Conservation (phyloP, 2,329 filamentous ascomycete genomes). For the Colletotrichum sp. region DNA sequence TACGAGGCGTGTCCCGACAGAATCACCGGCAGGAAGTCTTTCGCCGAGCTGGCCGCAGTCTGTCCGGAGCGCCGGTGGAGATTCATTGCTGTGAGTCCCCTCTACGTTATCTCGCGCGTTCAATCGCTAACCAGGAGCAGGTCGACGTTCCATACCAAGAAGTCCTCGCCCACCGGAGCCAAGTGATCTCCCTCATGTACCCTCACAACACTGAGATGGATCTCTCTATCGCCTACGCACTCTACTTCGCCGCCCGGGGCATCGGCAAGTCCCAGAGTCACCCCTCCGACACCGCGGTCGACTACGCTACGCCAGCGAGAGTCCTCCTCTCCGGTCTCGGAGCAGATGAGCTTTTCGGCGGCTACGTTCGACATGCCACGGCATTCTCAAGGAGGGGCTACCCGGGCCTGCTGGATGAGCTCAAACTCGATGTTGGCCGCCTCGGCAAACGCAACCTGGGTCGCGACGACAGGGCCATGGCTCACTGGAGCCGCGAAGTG, state of each 20-base stretch:
- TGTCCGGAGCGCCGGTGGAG: conserved; percentile 79
- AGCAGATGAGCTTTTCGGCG: conserved; percentile 94
- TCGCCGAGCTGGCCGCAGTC: conserved; percentile 71
- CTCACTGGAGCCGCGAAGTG: conserved; percentile 87
- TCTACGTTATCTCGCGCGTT: neutral
- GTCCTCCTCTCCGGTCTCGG: conserved; percentile 92
- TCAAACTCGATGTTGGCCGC: conserved; percentile 83
- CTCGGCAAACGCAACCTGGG: conserved; percentile 95
- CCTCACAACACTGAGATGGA: conserved; percentile 99
- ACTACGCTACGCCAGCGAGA: conserved; percentile 74
- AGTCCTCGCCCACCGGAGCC: conserved; percentile 69
- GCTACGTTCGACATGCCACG: conserved; percentile 83
- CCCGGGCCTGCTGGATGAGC: conserved; percentile 75
- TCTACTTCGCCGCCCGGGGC: conserved; percentile 94
- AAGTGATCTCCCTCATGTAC: conserved; percentile 79
- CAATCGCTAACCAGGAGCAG: conserved; percentile 32
- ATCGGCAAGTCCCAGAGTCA: conserved; percentile 52
- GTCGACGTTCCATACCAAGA: conserved; percentile 85
- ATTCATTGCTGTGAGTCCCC: conserved; percentile 71
- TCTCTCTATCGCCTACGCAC: conserved; percentile 86
- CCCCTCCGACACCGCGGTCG: conserved; percentile 26
- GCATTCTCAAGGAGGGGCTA: conserved; percentile 77
- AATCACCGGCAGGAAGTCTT: conserved; percentile 81
- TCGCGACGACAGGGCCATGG: conserved; percentile 89
- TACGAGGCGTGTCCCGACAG: conserved; percentile 92